Conservation (phyloP, 2,329 filamentous ascomycete genomes). For the Cercospora nicotianae region DNA sequence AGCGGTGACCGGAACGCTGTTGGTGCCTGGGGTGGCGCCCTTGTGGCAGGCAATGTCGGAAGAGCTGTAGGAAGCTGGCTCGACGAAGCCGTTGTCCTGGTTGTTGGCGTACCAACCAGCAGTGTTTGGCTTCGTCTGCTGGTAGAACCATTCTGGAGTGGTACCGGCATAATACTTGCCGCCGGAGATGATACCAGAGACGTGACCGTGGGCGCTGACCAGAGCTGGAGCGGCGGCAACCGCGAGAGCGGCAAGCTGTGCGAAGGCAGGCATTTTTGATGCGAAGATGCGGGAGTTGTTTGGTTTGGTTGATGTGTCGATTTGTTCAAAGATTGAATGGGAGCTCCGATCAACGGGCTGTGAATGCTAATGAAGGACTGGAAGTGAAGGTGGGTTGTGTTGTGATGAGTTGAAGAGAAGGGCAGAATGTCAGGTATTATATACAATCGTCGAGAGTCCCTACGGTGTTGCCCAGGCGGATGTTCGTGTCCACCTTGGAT, state of each 20-base stretch:
- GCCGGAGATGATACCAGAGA: conserved; percentile 48
- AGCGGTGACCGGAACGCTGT: conserved; percentile 59
- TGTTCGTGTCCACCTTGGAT: conserved; percentile 9
- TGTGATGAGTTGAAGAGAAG: background rate
- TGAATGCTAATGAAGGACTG: conserved; percentile 17
- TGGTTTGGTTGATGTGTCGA: background rate
- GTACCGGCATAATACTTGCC: conserved; percentile 49
- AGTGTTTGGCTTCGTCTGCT: conserved; percentile 57
- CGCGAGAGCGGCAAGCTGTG: conserved; percentile 19
- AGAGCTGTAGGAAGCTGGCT: conserved; percentile 26
- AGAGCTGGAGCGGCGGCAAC: conserved; percentile 30
- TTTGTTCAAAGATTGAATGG: conserved; percentile 19
- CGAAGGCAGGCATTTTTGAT: conserved; percentile 24
- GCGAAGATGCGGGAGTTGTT: background rate
- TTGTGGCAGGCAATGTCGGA: conserved; percentile 49
- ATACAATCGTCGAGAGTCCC: conserved; percentile 11
- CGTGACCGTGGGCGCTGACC: conserved; percentile 48
- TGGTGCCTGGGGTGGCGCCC: conserved; percentile 52
- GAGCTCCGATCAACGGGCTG: conserved; percentile 21
- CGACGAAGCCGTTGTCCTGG: conserved; percentile 43
- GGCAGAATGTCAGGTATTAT: conserved; percentile 11
- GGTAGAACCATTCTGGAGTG: conserved; percentile 50
- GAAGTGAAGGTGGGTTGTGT: conserved; percentile 16
- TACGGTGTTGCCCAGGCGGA: conserved; percentile 1
- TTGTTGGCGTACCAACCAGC: conserved; percentile 41